Evolutionary conservation across 495 filamentous ascomycete species (phyloP).

Genomic region (Hypoxylon trugodes): DNA sequence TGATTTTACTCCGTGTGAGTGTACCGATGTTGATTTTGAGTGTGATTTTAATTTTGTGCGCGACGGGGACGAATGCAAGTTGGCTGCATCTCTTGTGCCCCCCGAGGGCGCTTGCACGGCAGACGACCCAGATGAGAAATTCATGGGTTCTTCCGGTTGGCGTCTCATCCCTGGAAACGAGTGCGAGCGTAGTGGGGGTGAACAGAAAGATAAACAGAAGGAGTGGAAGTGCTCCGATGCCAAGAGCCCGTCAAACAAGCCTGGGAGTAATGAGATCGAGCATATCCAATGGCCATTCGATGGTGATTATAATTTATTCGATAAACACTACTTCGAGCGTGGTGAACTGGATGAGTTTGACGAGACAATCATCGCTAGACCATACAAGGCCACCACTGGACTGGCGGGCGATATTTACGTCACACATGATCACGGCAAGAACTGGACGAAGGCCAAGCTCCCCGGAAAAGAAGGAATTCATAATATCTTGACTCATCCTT

Average conservation of each 20-base stretch:
- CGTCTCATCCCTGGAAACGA: slow-evolving; percentile 90
- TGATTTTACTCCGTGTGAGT: slow-evolving; percentile 75
- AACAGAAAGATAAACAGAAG: slow-evolving; percentile 66
- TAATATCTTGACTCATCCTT: slow-evolving; percentile 74
- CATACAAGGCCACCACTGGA: slow-evolving; percentile 50
- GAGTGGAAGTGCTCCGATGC: slow-evolving; percentile 64
- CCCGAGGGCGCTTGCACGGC: slow-evolving; percentile 73
- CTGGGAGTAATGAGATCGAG: slow-evolving; percentile 67
- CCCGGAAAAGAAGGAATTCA: slow-evolving; percentile 70
- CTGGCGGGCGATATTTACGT: slow-evolving; percentile 65
- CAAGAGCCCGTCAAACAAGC: slow-evolving; percentile 48
- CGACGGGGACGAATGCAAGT: slow-evolving; percentile 67
- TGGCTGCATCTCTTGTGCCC: slow-evolving; percentile 58
- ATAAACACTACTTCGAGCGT: slow-evolving; percentile 84
- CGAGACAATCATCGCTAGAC: slow-evolving; percentile 87
- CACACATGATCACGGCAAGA: slow-evolving; percentile 85
- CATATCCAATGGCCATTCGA: slow-evolving; percentile 65
- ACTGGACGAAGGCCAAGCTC: slow-evolving; percentile 66
- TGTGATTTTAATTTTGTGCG: slow-evolving; percentile 89
- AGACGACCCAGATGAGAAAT: slow-evolving; percentile 67
- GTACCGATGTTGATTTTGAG: slow-evolving; percentile 85
- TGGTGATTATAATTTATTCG: slow-evolving; percentile 62
- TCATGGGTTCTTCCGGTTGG: slow-evolving; percentile 86
- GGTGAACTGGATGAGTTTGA: slow-evolving; percentile 71
- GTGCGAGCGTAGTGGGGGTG: slow-evolving; percentile 68